Percentiles rank a stretch among this genome's conserved stretches.
phyloP scores from a whole-genome alignment of 2,329 filamentous ascomycete species.

The Amphichorda felina region DNA sequence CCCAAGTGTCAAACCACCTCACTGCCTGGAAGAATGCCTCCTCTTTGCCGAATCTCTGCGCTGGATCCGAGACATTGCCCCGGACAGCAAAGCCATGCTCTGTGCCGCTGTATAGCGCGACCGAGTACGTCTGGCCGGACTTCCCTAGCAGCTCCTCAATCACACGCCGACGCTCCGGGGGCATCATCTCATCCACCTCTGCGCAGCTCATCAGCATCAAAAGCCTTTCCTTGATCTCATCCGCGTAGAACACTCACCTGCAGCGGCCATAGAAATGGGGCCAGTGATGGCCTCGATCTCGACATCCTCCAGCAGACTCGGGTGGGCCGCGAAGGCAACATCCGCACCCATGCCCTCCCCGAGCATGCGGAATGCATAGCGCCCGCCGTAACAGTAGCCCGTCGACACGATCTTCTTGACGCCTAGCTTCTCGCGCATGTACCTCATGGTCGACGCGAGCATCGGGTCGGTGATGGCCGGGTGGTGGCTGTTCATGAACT shows the following conservation, averaged over 20 bases:
- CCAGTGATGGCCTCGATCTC: conserved; percentile 41
- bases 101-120: too few species aligned
- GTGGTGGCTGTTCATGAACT: conserved; percentile 10
- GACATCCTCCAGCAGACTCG: conserved; percentile 38
- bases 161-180: too few species aligned
- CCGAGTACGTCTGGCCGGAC: too few species aligned
- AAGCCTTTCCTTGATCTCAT: too few species aligned
- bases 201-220: too few species aligned
- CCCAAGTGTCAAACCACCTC: too few species aligned
- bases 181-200: too few species aligned
- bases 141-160: too few species aligned
- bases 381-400: conserved; percentile 51
- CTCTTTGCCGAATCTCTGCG: too few species aligned
- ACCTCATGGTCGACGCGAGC: conserved; percentile 8
- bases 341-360: conserved; percentile 35
- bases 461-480: conserved; percentile 9
- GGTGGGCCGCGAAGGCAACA: conserved; percentile 49
- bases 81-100: too few species aligned
- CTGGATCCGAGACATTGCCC: too few species aligned
- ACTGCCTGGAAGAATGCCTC: too few species aligned
- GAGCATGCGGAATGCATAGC: conserved; percentile 39
- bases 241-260: conserved; percentile 30
- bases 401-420: conserved; percentile 35
- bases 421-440: conserved; percentile 26
- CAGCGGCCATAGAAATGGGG: conserved; percentile 44